phyloP scores from a whole-genome alignment of 768 basidiomycete species.

The Phaeotremella skinneri region DNA sequence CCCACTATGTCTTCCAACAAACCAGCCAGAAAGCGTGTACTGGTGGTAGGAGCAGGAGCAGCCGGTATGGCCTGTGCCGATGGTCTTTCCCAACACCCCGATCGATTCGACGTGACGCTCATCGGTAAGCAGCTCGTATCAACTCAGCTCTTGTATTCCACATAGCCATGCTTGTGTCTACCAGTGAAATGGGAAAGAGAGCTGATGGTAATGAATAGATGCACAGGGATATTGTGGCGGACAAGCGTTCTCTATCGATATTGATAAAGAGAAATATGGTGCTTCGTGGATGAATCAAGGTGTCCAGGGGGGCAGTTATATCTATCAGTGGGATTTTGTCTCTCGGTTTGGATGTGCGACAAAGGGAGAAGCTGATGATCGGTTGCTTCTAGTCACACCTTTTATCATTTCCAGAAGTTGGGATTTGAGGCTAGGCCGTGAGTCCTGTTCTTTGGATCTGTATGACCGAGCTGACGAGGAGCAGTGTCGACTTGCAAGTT shows the following conservation, averaged over 20 bases:
- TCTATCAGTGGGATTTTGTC: constrained; percentile 28
- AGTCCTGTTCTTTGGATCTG: constrained; percentile 16
- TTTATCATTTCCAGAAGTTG: constrained; percentile 52
- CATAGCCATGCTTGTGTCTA: constrained; percentile 1
- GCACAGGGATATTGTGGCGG: constrained; percentile 54
- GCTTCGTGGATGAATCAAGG: constrained; percentile 55
- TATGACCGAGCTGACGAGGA: constrained; percentile 3
- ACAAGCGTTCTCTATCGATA: constrained; percentile 54
- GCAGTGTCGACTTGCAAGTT: constrained; percentile 54
- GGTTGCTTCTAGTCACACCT: constrained; percentile 48
- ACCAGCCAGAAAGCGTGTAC: constrained; percentile 47
- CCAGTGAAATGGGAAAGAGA: background rate
- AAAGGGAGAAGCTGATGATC: background rate
- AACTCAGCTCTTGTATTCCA: background rate
- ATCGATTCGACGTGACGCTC: constrained; percentile 53
- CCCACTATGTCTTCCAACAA: background rate
- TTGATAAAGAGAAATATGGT: constrained; percentile 52
- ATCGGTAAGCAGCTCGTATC: constrained; percentile 40
- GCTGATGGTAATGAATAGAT: constrained; percentile 25
- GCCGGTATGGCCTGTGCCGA: constrained; percentile 55
- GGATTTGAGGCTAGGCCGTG: constrained; percentile 52
- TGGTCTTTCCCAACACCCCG: constrained; percentile 52
- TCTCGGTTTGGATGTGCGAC: background rate
- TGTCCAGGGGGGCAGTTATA: constrained; percentile 51
- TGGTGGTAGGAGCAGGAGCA: constrained; percentile 55